Base-by-base conservation (phyloP, 768 basidiomycete genomes). In the Phlegmacium glaucopus region DNA sequence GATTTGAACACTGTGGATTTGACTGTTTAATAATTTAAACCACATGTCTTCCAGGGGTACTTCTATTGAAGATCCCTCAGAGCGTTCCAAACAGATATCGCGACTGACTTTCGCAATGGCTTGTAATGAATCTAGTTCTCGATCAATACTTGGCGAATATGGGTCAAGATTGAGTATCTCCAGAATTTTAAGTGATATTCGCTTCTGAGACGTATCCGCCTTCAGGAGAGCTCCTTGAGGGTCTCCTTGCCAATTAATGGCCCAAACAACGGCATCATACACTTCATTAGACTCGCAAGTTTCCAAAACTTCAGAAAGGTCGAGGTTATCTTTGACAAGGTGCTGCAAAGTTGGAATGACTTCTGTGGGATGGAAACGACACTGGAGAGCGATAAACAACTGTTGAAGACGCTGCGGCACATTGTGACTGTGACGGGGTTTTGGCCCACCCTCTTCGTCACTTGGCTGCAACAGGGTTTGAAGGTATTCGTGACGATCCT, bases 231-330 rank as follows among this genome's bases (percentile, higher is more conserved):
- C 89, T 15, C 72, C 75, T 43, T 67, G 70, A 8, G 86, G 78
- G 40, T 82, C 69, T 2, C 86, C 87, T 36, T 71, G 73, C 57
- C 76, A 74, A 54, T 92, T 76, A 39, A 83, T 66, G 2, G 83
- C 75, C 94, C 94, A 97, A 4, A 97, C 68, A 17, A 87, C 83
- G 8, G 89, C 90, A 41, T 90, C 83, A 52, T 77, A 87, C 12
- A 82, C 83, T 35, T 72, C 72, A 15, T 75, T 72, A 2, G 72
- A 63, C 64, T 94, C 87, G 63, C 91, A 94, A 8, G 79, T 77
- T 4, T 69, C 68, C 12, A 82, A 68, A 18, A 85, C 69, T 16
- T 76, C 68, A 2, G 66, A 51, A 67, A 82, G 78, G 46, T 88
- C 82, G 40, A 91, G 62, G 44, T 66, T 68, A 12, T 75, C 74